Evolutionary conservation across 352 stramenopile genomes (phyloP), one percentile per base, ranked within the genome.

Genomic region (Globisporangium sylvaticum): DNA sequence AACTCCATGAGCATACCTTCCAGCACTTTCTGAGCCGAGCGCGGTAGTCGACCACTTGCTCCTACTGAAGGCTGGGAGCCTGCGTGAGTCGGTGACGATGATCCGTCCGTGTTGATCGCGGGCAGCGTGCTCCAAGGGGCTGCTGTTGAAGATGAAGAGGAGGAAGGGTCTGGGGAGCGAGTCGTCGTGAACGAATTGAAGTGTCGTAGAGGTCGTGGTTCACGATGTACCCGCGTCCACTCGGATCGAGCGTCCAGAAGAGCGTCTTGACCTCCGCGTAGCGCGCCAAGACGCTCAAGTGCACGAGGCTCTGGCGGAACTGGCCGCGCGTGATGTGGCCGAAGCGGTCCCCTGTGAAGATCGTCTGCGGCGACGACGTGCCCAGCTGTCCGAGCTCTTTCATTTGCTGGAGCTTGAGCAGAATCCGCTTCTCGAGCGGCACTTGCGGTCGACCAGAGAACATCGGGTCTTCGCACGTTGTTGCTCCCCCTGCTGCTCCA

Each of bases 271-370:
- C 80, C 37, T 93, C 85, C 2, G 83, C 77, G 48, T 91, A 89
- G 20, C 85, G 75, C 8, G 81, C 75, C 7, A 91, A 53, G 1
- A 92, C 62, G 15, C 83, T 81, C 8, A 93, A 52, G 37, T 92
- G 80, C 46, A 83, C 83, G 4, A 93, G 75, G n/a, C 80, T 84
- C 62, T 93, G 83, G 0, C 85, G 81, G 29, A 93, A 84, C 73
- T 91, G 76, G 1, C 85, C 85, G 3, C 85, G 70, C 8, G 85
- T 89, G 70, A 93, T 88, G 34, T 80, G 74, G 0, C 81, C 79
- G 44, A 91, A 91, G 2, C 83, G 83, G 56, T 93, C 85, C 1
- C 81, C 85, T 4, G 85, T 80, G 63, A 93, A 93, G 2, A 90
- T 71, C 22, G 67, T 84, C 69, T 91, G 78, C 7, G 71, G 68